These are phyloP conservation scores for Starmerella bombi DNA, from an alignment of 805 yeast species.

Conservation along the genomic window DNA sequence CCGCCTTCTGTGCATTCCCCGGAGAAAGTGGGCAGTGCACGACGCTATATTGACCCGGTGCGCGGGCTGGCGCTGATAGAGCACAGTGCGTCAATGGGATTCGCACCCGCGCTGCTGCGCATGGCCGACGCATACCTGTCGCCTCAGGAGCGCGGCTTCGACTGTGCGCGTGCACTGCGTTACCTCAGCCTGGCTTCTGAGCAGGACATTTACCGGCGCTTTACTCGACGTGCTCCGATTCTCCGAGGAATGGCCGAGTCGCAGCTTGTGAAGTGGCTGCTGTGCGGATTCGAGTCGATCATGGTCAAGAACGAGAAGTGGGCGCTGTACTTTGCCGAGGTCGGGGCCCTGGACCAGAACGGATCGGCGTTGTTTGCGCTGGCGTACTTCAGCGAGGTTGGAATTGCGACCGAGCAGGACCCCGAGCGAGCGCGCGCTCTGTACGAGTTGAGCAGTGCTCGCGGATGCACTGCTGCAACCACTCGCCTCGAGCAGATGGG, in stretches of 20 bases:
- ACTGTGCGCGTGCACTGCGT: slow-evolving; percentile 25
- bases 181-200: slow-evolving; percentile 27
- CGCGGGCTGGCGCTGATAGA: slow-evolving; percentile 25
- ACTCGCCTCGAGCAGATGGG: slow-evolving; percentile 22
- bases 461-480: slow-evolving; percentile 33
- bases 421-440: slow-evolving; percentile 35
- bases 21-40: too few relatives aligned
- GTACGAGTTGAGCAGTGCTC: slow-evolving; percentile 41
- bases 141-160: slow-evolving; percentile 24
- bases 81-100: slow-evolving; percentile 29
- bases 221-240: slow-evolving; percentile 10
- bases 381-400: slow-evolving; percentile 55
- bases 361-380: slow-evolving; percentile 55
- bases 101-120: slow-evolving; percentile 28
- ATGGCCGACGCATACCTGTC: slow-evolving; percentile 29
- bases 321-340: slow-evolving; percentile 54
- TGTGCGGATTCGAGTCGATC: slow-evolving; percentile 50
- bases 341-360: slow-evolving; percentile 48
- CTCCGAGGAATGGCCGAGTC: slow-evolving; percentile 29
- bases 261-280: slow-evolving; percentile 43
- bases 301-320: slow-evolving; percentile 45
- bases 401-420: slow-evolving; percentile 42
- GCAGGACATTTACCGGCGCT: slow-evolving; percentile 25
- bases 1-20: too few relatives aligned
- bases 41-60: slow-evolving; percentile 5